phyloP scores from a whole-genome alignment of 140 eudicot genomes.

The Bidens hawaiensis region DNA sequence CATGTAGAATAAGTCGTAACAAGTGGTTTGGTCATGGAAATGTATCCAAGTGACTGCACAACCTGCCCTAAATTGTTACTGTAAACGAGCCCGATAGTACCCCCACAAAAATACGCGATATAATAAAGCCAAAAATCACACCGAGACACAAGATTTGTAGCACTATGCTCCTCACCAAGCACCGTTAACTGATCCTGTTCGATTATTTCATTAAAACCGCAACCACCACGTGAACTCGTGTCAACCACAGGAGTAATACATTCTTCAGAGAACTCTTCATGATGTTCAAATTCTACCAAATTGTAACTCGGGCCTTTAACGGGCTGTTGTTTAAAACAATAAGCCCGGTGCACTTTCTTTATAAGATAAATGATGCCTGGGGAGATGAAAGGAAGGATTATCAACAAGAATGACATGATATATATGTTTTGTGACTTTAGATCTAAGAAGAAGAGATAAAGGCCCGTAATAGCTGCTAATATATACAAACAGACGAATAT shows the following conservation, averaged over 20 bases:
- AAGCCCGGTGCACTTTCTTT: conserved; percentile 18
- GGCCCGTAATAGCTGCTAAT: conserved; percentile 49
- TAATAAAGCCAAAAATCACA: conserved; percentile 75
- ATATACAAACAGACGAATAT: conserved; percentile 35
- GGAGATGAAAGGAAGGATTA: conserved; percentile 39
- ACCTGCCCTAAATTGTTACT: conserved; percentile 71
- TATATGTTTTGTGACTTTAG: conserved; percentile 28
- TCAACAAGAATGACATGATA: conserved; percentile 34
- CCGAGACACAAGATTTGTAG: conserved; percentile 33
- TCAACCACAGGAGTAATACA: conserved; percentile 4
- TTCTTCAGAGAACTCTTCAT: conserved; percentile 26
- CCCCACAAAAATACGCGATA: conserved; percentile 63
- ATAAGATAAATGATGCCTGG: conserved; percentile 30
- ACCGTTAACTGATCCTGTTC: conserved; percentile 31
- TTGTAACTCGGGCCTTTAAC: conserved; percentile 32
- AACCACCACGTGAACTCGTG: conserved; percentile 9
- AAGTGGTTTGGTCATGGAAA: conserved; percentile 31
- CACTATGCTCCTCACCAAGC: conserved; percentile 64
- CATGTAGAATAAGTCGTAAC: conserved; percentile 55
- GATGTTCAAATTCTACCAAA: conserved; percentile 24
- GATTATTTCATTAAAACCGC: conserved; percentile 6
- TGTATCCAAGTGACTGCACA: conserved; percentile 52
- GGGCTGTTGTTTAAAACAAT: conserved; percentile 12
- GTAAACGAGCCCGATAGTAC: conserved; percentile 67
- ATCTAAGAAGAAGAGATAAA: conserved; percentile 47